Evolutionary conservation across 371 early-diverging fungal genomes (phyloP).

Genomic region (Syncephalastrum sp.): DNA sequence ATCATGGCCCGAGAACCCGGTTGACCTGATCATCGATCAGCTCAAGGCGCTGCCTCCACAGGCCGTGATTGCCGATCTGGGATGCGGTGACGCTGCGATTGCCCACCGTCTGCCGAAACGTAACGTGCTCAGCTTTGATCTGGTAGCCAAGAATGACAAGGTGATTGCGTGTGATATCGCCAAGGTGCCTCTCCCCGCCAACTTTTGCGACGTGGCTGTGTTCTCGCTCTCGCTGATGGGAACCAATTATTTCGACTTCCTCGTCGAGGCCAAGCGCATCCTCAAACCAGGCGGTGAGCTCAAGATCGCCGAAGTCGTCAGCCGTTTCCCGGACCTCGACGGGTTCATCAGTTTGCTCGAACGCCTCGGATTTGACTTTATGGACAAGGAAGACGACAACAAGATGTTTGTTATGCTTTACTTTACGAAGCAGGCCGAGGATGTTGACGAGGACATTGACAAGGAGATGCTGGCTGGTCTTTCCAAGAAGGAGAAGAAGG

Average conservation of each 20-base stretch:
- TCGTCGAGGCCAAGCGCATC: slow-evolving; percentile 90
- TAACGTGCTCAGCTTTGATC: slow-evolving; percentile 93
- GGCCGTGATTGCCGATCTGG: slow-evolving; percentile 91
- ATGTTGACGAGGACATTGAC: slow-evolving; percentile 30
- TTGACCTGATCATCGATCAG: slow-evolving; percentile 81
- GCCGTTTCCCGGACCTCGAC: slow-evolving; percentile 80
- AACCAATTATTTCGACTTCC: slow-evolving; percentile 89
- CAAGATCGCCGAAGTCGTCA: slow-evolving; percentile 92
- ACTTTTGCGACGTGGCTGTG: slow-evolving; percentile 85
- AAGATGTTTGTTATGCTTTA: slow-evolving; percentile 93
- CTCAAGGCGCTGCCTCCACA: slow-evolving; percentile 52
- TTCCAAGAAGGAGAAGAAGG: slow-evolving; percentile 47
- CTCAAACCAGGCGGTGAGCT: slow-evolving; percentile 83
- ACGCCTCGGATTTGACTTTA: slow-evolving; percentile 73
- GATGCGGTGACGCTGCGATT: slow-evolving; percentile 97
- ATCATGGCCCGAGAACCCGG: slow-evolving; percentile 97
- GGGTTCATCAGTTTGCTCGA: slow-evolving; percentile 74
- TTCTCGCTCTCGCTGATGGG: slow-evolving; percentile 98
- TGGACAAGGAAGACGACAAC: slow-evolving; percentile 69
- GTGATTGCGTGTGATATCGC: slow-evolving; percentile 96
- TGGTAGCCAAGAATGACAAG: slow-evolving; percentile 79
- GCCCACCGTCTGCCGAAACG: slow-evolving; percentile 69
- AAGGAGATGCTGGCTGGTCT: slow-evolving; percentile 35
- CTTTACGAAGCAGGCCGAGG: slow-evolving; percentile 59
- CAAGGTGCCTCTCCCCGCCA: slow-evolving; percentile 76